Evolutionary conservation across 2,329 filamentous ascomycete species (phyloP), one percentile per base, ranked within the genome.

Genomic region (Penicillium brevicompactum): DNA sequence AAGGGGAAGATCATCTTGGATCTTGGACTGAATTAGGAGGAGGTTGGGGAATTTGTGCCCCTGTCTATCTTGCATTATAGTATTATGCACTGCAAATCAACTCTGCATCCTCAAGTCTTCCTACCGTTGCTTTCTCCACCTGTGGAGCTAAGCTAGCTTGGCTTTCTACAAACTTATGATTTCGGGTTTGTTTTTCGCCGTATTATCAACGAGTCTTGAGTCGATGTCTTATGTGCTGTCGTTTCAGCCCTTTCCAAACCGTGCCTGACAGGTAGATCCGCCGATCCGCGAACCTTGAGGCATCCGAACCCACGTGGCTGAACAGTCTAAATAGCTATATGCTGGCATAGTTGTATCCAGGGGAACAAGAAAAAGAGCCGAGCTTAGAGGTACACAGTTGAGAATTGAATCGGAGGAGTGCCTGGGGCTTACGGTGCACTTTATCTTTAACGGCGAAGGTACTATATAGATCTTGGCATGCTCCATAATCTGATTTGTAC

Each of bases 1-100:
- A 74, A 66, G 47, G 78, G 77, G 2, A 80, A 80, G 64, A 71
- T 80, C 18, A 69, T 79, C 1, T 55, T 77, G 34, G 70, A 71
- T 55, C 55, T 72, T 42, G 41, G 22, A 10, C 21, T 48, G 22
- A 57, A 57, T 27, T 31, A 37, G 6, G 48, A 48, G 16, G 1
- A 11, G 27, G 14, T 14, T 44, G 10, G 14, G n/a, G 16, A 14
- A 16, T 44, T n/a, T n/a, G 24, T 21, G 38, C 38, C 38, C 38
- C 38, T 41, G 38, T 41, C 18, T 41, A 41, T 41, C 8, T n/a
- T 41, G 38, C 38, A 41, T 41, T 22, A 37, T 37, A 37, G 13
- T 37, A 37, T 13, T 37, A 14, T 37, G 34, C 34, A 37, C 14
- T 37, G 34, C 11, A 14, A 37, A 37, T 37, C 34, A 13, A 37